Evolutionary conservation across 306 rosid genomes (phyloP).

Genomic region (Leucaena leucocephala): DNA sequence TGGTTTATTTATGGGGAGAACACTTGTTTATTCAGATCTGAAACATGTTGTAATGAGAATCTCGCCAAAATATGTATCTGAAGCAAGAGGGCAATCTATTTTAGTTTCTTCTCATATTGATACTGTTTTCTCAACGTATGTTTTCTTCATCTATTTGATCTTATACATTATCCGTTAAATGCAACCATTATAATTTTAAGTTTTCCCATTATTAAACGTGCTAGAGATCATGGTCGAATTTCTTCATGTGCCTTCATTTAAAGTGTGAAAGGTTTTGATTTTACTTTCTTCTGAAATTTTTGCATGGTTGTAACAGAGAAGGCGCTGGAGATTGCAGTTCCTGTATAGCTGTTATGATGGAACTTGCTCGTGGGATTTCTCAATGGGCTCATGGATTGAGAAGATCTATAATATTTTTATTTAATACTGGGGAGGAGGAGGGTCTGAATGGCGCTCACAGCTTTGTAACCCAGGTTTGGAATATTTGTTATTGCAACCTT

Average conservation of each 20-base stretch:
- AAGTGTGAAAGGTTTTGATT: too few relatives aligned
- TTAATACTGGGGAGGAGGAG: conserved; percentile 98
- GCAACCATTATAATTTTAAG: not conserved
- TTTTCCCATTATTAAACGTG: not conserved
- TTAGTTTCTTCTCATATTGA: conserved; percentile 96
- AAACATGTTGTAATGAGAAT: conserved; percentile 69
- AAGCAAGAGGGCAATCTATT: conserved; percentile 74
- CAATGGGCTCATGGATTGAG: conserved; percentile 97
- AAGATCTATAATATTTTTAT: conserved; percentile 79
- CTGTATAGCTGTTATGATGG: conserved; percentile 90
- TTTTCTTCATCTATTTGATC: conserved; percentile 42
- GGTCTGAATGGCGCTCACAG: conserved; percentile 97
- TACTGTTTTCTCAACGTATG: conserved; percentile 92
- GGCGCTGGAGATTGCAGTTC: conserved; percentile 99
- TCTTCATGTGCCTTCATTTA: not conserved
- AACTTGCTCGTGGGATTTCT: conserved; percentile 95
- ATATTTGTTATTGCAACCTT: conserved; percentile 35
- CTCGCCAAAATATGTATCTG: conserved; percentile 72
- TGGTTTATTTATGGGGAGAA: conserved; percentile 79
- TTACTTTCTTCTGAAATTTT: not conserved
- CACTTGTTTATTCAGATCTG: conserved; percentile 86
- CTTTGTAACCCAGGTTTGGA: conserved; percentile 88
- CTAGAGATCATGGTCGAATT: not conserved
- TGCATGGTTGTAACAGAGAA: conserved; percentile 64
- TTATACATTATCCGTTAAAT: conserved; percentile 24